These are phyloP conservation scores for Huntiella bhutanensis DNA, from an alignment of 2,329 filamentous ascomycete species.

Conservation along the genomic window DNA sequence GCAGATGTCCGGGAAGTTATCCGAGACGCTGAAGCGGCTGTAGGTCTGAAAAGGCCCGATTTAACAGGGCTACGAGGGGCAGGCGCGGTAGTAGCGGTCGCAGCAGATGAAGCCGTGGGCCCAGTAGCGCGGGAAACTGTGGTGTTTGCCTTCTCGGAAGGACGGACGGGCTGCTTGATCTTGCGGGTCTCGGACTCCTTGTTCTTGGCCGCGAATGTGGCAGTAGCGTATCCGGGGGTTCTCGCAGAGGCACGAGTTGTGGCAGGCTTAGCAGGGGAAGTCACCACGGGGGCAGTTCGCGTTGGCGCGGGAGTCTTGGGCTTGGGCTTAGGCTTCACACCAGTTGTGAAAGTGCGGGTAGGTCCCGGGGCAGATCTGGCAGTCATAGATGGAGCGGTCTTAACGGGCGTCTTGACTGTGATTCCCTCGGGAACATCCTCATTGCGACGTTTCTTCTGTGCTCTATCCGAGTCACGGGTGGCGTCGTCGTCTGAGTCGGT, in stretches of 20 bases:
- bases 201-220: slow-evolving; percentile 8
- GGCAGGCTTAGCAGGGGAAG: background rate
- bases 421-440: slow-evolving; percentile 30
- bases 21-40: background rate
- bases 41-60: background rate
- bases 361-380: background rate
- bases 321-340: slow-evolving; percentile 15
- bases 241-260: background rate
- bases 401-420: slow-evolving; percentile 31
- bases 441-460: slow-evolving; percentile 44
- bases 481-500: slow-evolving; percentile 35
- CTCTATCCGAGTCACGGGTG: slow-evolving; percentile 27
- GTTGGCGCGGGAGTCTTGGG: slow-evolving; percentile 6
- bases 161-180: slow-evolving; percentile 10
- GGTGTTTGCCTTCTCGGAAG: slow-evolving; percentile 9
- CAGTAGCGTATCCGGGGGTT: slow-evolving; percentile 7
- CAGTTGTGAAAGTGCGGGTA: slow-evolving; percentile 14
- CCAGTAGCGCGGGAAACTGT: slow-evolving; percentile 1
- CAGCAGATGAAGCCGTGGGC: background rate
- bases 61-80: background rate
- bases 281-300: background rate
- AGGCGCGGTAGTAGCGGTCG: background rate
- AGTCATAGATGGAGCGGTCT: background rate
- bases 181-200: slow-evolving; percentile 8
- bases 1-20: background rate